Evolutionary conservation across 345 rosid species (phyloP).

Genomic region (Rubroshorea leprosula): DNA sequence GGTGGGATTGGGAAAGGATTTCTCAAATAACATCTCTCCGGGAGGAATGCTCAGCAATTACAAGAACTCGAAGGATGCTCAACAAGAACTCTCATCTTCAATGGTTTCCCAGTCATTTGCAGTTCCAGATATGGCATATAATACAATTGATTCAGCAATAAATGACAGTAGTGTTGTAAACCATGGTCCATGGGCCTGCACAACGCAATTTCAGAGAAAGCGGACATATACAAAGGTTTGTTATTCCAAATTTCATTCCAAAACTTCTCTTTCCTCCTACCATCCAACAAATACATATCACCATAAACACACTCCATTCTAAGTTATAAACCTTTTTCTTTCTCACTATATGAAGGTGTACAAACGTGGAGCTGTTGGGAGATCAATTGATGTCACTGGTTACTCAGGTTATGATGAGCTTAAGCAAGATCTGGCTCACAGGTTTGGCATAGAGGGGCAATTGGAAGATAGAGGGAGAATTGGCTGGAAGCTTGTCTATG

Average conservation of each 20-base stretch:
- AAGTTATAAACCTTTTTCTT: not conserved
- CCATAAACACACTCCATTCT: not conserved
- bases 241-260: conserved; percentile 1
- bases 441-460: conserved; percentile 83
- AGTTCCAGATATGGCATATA: conserved; percentile 49
- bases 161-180: conserved; percentile 40
- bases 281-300: too few relatives aligned
- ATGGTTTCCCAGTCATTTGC: conserved; percentile 66
- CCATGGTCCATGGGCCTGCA: conserved; percentile 41
- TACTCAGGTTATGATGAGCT: conserved; percentile 68
- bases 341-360: conserved; percentile 39
- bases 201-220: conserved; percentile 50
- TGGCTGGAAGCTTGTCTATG: conserved; percentile 78
- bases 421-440: conserved; percentile 63
- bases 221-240: conserved; percentile 64
- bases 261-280: not conserved
- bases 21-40: conserved; percentile 40
- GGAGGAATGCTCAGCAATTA: conserved; percentile 36
- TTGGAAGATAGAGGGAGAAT: conserved; percentile 56
- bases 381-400: conserved; percentile 67
- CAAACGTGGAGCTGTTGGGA: conserved; percentile 78
- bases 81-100: conserved; percentile 54
- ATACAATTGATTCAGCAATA: conserved; percentile 49
- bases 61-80: conserved; percentile 47
- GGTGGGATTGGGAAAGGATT: conserved; percentile 42